A percentile compares a stretch with the other conserved stretches of the same genome.
Evolutionary conservation across 2,329 filamentous ascomycete species (phyloP).

Genomic region (Claviceps purpurea): DNA sequence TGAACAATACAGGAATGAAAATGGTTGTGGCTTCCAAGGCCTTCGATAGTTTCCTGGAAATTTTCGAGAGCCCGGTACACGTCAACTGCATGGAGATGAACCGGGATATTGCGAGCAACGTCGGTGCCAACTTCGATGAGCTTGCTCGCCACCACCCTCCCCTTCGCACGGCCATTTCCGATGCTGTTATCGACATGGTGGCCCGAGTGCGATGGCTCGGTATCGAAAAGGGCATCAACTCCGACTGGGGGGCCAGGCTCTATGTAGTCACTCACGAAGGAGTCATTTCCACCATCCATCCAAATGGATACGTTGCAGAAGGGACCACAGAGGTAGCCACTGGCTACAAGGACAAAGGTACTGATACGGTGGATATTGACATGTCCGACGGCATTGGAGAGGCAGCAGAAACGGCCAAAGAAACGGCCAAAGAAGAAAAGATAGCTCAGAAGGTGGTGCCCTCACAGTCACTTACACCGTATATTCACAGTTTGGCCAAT

Average conservation of each 20-base stretch:
- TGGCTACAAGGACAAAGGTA: conserved; percentile 22
- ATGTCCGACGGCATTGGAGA: conserved; percentile 43
- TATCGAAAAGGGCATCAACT: conserved; percentile 51
- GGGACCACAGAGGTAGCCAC: conserved; percentile 17
- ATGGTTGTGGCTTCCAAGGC: conserved; percentile 75
- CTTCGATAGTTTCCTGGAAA: conserved; percentile 78
- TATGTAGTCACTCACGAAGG: conserved; percentile 48
- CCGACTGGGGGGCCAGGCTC: conserved; percentile 68
- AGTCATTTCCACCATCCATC: conserved; percentile 37
- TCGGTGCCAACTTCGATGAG: conserved; percentile 86
- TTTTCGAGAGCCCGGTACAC: conserved; percentile 89
- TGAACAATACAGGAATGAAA: conserved; percentile 78
- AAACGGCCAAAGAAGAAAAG: conserved; percentile 3
- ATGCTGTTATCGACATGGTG: conserved; percentile 81
- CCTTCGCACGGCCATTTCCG: conserved; percentile 66
- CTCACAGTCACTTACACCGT: conserved; percentile 41
- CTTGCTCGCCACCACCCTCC: conserved; percentile 84
- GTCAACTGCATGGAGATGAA: conserved; percentile 73
- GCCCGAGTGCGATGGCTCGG: conserved; percentile 66
- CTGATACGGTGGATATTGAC: conserved; percentile 41
- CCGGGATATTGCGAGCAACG: conserved; percentile 49
- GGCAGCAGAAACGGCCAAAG: conserved; percentile 5
- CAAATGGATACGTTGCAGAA: conserved; percentile 28
- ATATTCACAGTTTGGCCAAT: conserved; percentile 60
- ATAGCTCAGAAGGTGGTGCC: conserved; percentile 11